Percentiles rank a stretch among this genome's conserved stretches.
These are phyloP conservation scores for Antitrichia curtipendula DNA, from an alignment of 225 moss, liverwort and hornwort genomes.

Conservation along the genomic window DNA sequence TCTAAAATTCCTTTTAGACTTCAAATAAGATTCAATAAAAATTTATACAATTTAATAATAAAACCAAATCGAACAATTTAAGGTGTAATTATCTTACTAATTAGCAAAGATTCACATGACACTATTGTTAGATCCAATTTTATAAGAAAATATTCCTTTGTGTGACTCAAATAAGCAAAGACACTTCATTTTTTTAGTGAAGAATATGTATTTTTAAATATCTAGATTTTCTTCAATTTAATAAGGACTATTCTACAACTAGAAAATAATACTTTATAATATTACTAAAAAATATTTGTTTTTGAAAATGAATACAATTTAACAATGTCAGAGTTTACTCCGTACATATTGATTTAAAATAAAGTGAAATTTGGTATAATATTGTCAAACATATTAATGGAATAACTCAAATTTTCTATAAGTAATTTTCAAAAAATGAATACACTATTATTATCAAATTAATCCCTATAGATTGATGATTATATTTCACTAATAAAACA, in stretches of 20 bases:
- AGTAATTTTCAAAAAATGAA: background rate
- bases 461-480: background rate
- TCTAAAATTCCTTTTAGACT: background rate
- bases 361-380: background rate
- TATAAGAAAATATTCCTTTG: background rate
- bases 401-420: background rate
- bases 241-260: too few relatives aligned
- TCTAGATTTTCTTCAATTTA: too few relatives aligned
- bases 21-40: background rate
- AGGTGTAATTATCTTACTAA: background rate
- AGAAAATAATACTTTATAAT: too few relatives aligned
- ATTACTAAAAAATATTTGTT: too few relatives aligned
- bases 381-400: background rate
- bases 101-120: accelerated
- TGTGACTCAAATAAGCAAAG: background rate
- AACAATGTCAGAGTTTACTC: too few relatives aligned
- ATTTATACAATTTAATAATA: background rate
- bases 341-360: background rate
- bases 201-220: background rate
- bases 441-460: background rate
- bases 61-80: background rate
- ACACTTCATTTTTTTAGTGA: background rate
- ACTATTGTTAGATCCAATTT: background rate
- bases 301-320: too few relatives aligned
- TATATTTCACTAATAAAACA: background rate